Percentiles rank a stretch among this genome's conserved stretches.
phyloP scores from a whole-genome alignment of 140 eudicot genomes.

The Oenanthe javanica region DNA sequence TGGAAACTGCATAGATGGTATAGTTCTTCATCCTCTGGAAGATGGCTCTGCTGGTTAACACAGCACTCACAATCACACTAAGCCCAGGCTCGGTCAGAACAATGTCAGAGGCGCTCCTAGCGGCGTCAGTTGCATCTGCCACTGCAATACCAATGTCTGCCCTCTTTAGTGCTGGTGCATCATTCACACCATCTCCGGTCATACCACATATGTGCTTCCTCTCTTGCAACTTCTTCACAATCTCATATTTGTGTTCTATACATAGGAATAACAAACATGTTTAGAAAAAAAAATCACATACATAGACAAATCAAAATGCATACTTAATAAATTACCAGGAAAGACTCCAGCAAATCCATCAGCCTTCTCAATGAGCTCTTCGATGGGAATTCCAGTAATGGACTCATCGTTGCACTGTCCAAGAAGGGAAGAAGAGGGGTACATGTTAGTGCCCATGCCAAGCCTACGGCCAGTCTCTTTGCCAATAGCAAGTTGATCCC shows the following conservation, averaged over 20 bases:
- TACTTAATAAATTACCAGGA: slow-evolving; percentile 48
- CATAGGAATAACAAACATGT: neutral
- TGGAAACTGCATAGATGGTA: slow-evolving; percentile 92
- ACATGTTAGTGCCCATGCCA: slow-evolving; percentile 97
- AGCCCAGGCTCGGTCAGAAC: slow-evolving; percentile 88
- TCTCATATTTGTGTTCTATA: slow-evolving; percentile 89
- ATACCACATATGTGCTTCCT: slow-evolving; percentile 82
- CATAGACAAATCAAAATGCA: neutral
- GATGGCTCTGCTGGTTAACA: slow-evolving; percentile 80
- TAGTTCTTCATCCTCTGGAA: slow-evolving; percentile 95
- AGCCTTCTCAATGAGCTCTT: slow-evolving; percentile 90
- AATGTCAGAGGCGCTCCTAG: slow-evolving; percentile 76
- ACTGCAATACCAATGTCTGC: slow-evolving; percentile 92
- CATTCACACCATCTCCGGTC: slow-evolving; percentile 97
- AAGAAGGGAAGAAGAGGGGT: slow-evolving; percentile 91
- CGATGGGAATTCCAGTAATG: slow-evolving; percentile 62
- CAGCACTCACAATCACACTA: slow-evolving; percentile 82
- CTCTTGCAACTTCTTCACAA: slow-evolving; percentile 79
- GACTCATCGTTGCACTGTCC: slow-evolving; percentile 69
- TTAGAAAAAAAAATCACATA: neutral
- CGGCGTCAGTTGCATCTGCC: slow-evolving; percentile 90
- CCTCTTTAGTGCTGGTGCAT: slow-evolving; percentile 81
- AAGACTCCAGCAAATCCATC: slow-evolving; percentile 99
- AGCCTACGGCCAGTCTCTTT: slow-evolving; percentile 95
- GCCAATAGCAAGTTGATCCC: slow-evolving; percentile 92